These are phyloP conservation scores for Cryptosporidium sp. DNA, from an alignment of 169 alveolate genomes.

Conservation along the genomic window DNA sequence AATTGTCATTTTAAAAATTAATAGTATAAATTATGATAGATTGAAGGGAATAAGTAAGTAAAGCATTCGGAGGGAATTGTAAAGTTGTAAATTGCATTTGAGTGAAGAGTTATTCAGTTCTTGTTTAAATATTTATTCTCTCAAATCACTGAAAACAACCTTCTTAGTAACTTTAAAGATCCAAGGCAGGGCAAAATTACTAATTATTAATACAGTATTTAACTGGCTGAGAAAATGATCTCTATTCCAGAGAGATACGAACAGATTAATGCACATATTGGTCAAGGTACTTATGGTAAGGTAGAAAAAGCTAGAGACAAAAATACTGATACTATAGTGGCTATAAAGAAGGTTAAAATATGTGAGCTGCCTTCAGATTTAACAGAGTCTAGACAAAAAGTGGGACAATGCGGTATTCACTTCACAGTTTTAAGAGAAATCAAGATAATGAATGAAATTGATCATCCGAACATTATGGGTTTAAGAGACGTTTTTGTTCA, in stretches of 20 bases:
- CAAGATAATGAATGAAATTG: conserved; percentile 89
- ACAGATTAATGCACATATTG: conserved; percentile 88
- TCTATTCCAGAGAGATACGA: conserved; percentile 72
- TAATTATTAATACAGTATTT: neutral
- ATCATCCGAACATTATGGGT: conserved; percentile 90
- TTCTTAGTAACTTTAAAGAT: neutral
- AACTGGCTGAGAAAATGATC: neutral
- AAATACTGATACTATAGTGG: conserved; percentile 87
- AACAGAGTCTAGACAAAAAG: conserved; percentile 66
- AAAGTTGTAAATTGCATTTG: neutral
- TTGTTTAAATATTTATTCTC: no score
- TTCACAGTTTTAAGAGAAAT: conserved; percentile 93
- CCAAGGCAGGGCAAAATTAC: neutral
- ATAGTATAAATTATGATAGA: neutral
- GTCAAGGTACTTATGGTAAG: conserved; percentile 98
- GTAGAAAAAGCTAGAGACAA: conserved; percentile 93
- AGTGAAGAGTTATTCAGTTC: no score
- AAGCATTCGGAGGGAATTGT: no score
- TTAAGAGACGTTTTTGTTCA: conserved; percentile 90
- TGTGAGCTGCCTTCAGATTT: conserved; percentile 49
- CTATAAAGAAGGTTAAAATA: conserved; percentile 92
- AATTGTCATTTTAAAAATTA: neutral
- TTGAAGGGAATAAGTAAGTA: neutral
- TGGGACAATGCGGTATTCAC: conserved; percentile 90
- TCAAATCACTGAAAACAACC: no score